Evolutionary conservation across 345 rosid genomes (phyloP), one percentile per base, ranked within the genome.

Genomic region (Trapa incisa): DNA sequence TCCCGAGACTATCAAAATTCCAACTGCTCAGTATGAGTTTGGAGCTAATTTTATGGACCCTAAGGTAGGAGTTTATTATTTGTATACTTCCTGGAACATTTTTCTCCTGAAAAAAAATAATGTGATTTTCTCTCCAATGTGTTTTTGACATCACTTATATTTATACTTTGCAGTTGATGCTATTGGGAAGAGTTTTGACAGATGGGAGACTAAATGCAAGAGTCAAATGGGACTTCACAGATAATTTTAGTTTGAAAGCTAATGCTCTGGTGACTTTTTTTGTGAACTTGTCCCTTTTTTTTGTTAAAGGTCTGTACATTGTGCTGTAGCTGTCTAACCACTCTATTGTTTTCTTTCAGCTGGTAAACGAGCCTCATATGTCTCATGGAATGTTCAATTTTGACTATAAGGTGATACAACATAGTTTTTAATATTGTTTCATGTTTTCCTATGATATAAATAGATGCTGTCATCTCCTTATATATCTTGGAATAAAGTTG

Each of bases 141-240:
- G 43, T 6, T 70, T 39, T 67, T 47, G 48, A 68, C 35, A 37
- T 67, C 29, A 38, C 10, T 32, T 35, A 5, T 73, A 42, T 62
- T 75, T 69, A 65, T 35, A 32, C 7, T 43, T 37, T 57, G 42
- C 81, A 91, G 99, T 73, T 87, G 80, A 86, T 94, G 99, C 96
- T 94, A 70, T 71, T 91, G 68, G 97, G 99, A 70, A 87, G 99
- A 74, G 82, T 94, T 32, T 69, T 87, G 86, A 89, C 92, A 0
- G 99, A 94, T 75, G 99, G 99, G 75, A 87, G 96, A 77, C 72
- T 86, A 66, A 89, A 74, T 69, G 99, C 97, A 15, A 87, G 99
- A 81, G 84, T 83, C 77, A 94, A 89, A 69, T 87, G 88, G 66
- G 99, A 94, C 83, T 68, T 91, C 76, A 86, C 96, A n/a, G 96